A percentile compares a stretch with the other conserved stretches of the same genome.
These are phyloP conservation scores for Pythium aristosporum DNA, from an alignment of 352 stramenopile genomes.

Conservation along the genomic window DNA sequence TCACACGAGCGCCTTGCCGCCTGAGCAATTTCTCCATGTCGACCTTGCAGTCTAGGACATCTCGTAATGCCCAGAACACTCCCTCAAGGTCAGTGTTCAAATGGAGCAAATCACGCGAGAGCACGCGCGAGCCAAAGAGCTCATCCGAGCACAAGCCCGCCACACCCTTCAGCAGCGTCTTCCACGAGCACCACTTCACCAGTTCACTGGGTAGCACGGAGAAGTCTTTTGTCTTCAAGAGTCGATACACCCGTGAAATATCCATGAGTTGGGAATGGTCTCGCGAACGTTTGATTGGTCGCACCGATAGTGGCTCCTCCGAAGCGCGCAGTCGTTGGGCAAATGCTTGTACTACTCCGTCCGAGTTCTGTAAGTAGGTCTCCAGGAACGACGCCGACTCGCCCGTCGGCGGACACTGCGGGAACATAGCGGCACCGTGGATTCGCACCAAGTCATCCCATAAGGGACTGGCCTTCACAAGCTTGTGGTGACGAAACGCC, in stretches of 20 bases:
- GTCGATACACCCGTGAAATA: not conserved
- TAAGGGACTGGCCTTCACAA: slow-evolving; percentile 17
- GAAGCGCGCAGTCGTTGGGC: not conserved
- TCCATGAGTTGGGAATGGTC: not conserved
- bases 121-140: slow-evolving; percentile 7
- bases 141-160: not conserved
- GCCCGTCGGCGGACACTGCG: not conserved
- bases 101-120: slow-evolving; percentile 2
- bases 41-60: not conserved
- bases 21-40: not conserved
- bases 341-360: not conserved
- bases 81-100: not conserved
- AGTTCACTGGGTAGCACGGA: not conserved
- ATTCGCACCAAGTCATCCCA: slow-evolving; percentile 22
- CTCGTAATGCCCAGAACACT: not conserved
- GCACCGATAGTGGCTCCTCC: not conserved
- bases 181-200: not conserved
- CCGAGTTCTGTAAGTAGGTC: not conserved
- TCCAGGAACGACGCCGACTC: not conserved
- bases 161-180: not conserved
- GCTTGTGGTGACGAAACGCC: slow-evolving; percentile 19
- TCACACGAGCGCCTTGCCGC: not conserved
- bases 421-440: not conserved
- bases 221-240: slow-evolving; percentile 18
- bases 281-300: not conserved